Percentiles rank a stretch among this genome's conserved stretches.
Evolutionary conservation across 768 basidiomycete species (phyloP).

Genomic region (Tremella mesenterica): DNA sequence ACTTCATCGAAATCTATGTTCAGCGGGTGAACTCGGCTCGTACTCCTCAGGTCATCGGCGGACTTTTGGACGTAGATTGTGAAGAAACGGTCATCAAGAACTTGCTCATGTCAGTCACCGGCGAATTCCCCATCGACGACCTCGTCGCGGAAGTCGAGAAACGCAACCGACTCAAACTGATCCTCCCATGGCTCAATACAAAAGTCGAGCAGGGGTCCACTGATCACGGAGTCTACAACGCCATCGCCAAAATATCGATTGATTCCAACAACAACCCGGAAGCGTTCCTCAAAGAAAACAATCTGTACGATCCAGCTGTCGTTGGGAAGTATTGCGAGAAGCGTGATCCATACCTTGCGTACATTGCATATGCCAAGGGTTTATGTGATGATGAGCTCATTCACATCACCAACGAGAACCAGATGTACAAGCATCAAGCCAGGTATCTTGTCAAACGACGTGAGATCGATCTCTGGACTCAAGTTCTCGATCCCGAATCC

Average conservation of each 20-base stretch:
- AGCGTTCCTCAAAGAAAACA: constrained; percentile 95
- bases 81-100: constrained; percentile 93
- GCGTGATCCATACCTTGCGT: constrained; percentile 94
- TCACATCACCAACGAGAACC: constrained; percentile 92
- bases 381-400: constrained; percentile 98
- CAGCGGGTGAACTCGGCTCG: constrained; percentile 95
- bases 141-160: constrained; percentile 95
- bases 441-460: constrained; percentile 96
- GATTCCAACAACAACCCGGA: constrained; percentile 99
- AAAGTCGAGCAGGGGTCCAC: constrained; percentile 88
- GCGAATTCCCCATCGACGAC: constrained; percentile 96
- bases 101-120: constrained; percentile 85
- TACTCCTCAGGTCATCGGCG: constrained; percentile 94
- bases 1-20: constrained; percentile 99
- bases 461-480: constrained; percentile 88
- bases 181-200: constrained; percentile 92
- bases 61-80: constrained; percentile 93
- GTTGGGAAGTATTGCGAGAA: constrained; percentile 99
- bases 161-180: constrained; percentile 89
- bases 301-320: constrained; percentile 89
- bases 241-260: constrained; percentile 95
- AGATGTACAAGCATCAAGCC: constrained; percentile 99
- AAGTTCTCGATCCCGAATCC: constrained; percentile 82
- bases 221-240: constrained; percentile 90
- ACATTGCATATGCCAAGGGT: constrained; percentile 98